Evolutionary conservation across 306 rosid genomes (phyloP).

Genomic region (Heteromeles arbutifolia): DNA sequence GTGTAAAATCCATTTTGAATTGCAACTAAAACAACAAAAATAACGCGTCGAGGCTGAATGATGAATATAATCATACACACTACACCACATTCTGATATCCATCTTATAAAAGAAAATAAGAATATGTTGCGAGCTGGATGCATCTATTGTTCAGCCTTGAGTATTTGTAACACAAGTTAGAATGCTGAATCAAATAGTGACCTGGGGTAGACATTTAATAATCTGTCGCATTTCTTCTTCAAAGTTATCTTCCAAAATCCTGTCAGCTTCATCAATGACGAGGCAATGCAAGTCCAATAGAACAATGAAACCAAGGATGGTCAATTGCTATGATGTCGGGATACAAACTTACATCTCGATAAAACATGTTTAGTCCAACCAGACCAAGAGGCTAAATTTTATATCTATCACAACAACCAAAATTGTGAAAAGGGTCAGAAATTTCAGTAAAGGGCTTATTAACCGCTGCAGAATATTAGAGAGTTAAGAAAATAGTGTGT

Average conservation of each 20-base stretch:
- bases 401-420: not conserved
- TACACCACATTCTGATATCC: not conserved
- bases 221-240: constrained; percentile 97
- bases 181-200: not conserved
- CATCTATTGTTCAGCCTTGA: not conserved
- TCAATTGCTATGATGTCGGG: not conserved
- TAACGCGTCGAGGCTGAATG: not conserved
- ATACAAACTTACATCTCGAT: not conserved
- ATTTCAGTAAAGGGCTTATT: not conserved
- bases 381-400: not conserved
- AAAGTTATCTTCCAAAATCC: constrained; percentile 88
- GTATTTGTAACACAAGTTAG: not conserved
- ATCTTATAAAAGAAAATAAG: not conserved
- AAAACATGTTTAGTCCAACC: not conserved
- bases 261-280: constrained; percentile 90
- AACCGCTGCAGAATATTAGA: not conserved
- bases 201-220: constrained; percentile 70
- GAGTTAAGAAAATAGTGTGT: not conserved
- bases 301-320: not conserved
- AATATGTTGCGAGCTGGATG: not conserved
- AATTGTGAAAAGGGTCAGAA: not conserved
- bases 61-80: not conserved
- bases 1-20: not conserved
- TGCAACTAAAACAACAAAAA: not conserved
- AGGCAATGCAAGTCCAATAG: constrained; percentile 57